Conservation (phyloP, 1,284 basidiomycete species). For the Prillingera fragicola region DNA sequence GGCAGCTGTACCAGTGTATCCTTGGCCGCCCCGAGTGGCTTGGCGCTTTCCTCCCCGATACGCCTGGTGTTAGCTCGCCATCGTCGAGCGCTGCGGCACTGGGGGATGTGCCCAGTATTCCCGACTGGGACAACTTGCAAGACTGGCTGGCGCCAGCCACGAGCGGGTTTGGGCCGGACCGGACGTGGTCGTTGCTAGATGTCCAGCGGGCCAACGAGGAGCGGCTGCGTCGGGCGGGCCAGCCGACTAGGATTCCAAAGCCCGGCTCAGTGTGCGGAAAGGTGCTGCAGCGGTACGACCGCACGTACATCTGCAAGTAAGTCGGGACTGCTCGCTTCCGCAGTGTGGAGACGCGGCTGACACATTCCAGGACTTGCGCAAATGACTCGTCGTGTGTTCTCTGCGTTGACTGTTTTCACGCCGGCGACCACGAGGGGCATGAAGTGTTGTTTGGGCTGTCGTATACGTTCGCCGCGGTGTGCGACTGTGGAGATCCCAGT, state of each 20-base stretch:
- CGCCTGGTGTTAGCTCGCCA: not conserved
- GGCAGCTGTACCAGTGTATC: slow-evolving; percentile 31
- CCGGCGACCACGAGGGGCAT: slow-evolving; percentile 74
- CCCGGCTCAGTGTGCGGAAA: slow-evolving; percentile 36
- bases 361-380: slow-evolving; percentile 67
- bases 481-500: slow-evolving; percentile 85
- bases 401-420: slow-evolving; percentile 79
- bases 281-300: slow-evolving; percentile 52
- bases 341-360: not conserved
- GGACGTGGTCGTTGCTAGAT: slow-evolving; percentile 14
- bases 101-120: not conserved
- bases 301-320: slow-evolving; percentile 86
- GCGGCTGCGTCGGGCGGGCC: slow-evolving; percentile 12
- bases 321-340: slow-evolving; percentile 39
- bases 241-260: slow-evolving; percentile 15
- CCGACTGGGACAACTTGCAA: slow-evolving; percentile 19
- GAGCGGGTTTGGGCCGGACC: slow-evolving; percentile 15
- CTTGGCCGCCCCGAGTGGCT: slow-evolving; percentile 30
- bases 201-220: slow-evolving; percentile 22
- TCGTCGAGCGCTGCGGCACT: not conserved
- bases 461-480: slow-evolving; percentile 82
- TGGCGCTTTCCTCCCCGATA: slow-evolving; percentile 17
- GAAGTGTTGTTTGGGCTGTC: slow-evolving; percentile 87
- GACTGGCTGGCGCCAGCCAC: slow-evolving; percentile 15
- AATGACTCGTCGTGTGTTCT: slow-evolving; percentile 82